phyloP scores from a whole-genome alignment of 768 basidiomycete genomes.

The Lanmaoa rubissima region DNA sequence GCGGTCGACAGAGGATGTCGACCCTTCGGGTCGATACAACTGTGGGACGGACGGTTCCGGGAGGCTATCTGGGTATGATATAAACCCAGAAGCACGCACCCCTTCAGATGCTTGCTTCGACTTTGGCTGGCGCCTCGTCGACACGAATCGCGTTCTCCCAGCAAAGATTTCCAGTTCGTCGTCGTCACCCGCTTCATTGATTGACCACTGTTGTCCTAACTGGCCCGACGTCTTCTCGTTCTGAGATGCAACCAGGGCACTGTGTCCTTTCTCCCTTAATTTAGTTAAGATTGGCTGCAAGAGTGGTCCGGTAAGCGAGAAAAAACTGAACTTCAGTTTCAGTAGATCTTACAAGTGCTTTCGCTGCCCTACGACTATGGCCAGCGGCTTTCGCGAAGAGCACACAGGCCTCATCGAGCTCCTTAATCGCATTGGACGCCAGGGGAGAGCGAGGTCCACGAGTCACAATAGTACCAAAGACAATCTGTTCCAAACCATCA shows the following conservation, averaged over 20 bases:
- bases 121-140: conserved; percentile 38
- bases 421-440: conserved; percentile 63
- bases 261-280: conserved; percentile 65
- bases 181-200: conserved; percentile 50
- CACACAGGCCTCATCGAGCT: conserved; percentile 64
- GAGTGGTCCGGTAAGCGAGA: conserved; percentile 1
- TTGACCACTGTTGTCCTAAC: conserved; percentile 46
- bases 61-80: background rate
- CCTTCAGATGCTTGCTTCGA: conserved; percentile 12
- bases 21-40: conserved; percentile 16
- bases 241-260: conserved; percentile 45
- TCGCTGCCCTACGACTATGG: conserved; percentile 60
- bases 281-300: conserved; percentile 53
- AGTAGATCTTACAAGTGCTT: conserved; percentile 53
- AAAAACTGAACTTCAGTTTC: background rate
- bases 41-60: conserved; percentile 6
- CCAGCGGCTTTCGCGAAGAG: conserved; percentile 63
- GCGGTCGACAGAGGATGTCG: conserved; percentile 12
- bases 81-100: conserved; percentile 2
- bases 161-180: conserved; percentile 72
- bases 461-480: conserved; percentile 78
- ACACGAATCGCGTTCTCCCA: conserved; percentile 62
- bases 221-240: conserved; percentile 32
- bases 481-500: conserved; percentile 44
- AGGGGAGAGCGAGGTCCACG: conserved; percentile 68